Base-by-base conservation (phyloP, 2,329 filamentous ascomycete species). In the Parastagonospora avenae region DNA sequence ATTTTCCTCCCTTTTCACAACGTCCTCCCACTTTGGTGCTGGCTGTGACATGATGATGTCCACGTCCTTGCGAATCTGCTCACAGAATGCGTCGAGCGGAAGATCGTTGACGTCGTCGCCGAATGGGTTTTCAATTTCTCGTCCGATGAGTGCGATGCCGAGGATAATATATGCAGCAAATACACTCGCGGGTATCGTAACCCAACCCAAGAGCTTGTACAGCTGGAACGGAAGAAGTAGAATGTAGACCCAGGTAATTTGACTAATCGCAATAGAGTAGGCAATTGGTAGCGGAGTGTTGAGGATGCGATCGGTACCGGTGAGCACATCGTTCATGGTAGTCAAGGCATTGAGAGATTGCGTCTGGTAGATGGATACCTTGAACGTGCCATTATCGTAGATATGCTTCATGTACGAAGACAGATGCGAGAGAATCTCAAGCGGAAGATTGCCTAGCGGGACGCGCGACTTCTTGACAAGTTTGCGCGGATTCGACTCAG, bases 241-340 rank as follows among this genome's bases (percentile, higher is more conserved):
- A 49, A 94, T 86, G 72, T 94, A 95, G 36, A 92, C 82, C 85
- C 89, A 92, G 24, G 91, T 91, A 63, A 94, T 93, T 66, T 94
- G 91, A 27, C 86, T 85, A 67, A 94, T 92, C 59, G 90, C 85
- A 60, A 95, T 94, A 59, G 82, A 85, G 76, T 94, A 94, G n/a
- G 90, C 91, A 44, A 91, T 82, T 1, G 91, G 91, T 0, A 94
- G 80, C 1, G 91, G 91, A 0, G 91, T 94, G 70, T 86, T 90
- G 14, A 92, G 82, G 29, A 95, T 87, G 51, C 90, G 87, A 64
- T 94, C 90, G 15, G 85, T 86, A 42, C 86, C 85, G 4, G 84
- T 84, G 62, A 91, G 78, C 37, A 87, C 82, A 55, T 95, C 90
- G 67, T 89, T 90, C 48, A 94, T 76, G 4, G 82, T 75, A 30